Conservation (phyloP, 805 yeast genomes). For the Pichia thaimueangensis region DNA sequence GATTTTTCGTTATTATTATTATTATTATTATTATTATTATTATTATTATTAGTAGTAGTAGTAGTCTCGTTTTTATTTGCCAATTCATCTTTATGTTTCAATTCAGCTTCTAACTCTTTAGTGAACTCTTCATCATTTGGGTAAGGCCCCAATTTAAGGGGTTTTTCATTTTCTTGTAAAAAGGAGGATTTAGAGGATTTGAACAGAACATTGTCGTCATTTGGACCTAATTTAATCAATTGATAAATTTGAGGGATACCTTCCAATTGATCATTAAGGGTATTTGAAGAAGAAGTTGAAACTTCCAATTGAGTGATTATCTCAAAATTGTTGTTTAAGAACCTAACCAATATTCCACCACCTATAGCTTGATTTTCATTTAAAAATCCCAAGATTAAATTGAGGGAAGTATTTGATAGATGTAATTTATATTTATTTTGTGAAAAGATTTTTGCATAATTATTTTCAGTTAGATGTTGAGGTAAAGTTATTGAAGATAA, state of each 20-base stretch:
- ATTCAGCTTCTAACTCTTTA: constrained; percentile 77
- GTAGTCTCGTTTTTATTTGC: constrained; percentile 19
- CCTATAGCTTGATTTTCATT: constrained; percentile 92
- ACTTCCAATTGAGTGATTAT: constrained; percentile 37
- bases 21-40: constrained; percentile 10
- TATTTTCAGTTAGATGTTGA: constrained; percentile 79
- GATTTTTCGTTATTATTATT: constrained; percentile 15
- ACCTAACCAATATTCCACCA: constrained; percentile 78
- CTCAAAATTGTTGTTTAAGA: constrained; percentile 77
- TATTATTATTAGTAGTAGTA: constrained; percentile 2
- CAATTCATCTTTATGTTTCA: constrained; percentile 67
- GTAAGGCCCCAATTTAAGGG: constrained; percentile 72
- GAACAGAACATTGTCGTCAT: constrained; percentile 15
- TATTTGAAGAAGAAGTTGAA: constrained; percentile 40
- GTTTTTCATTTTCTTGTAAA: constrained; percentile 47
- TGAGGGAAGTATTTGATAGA: constrained; percentile 79
- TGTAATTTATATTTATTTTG: constrained; percentile 66
- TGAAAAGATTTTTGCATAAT: constrained; percentile 68
- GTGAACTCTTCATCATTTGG: constrained; percentile 84
- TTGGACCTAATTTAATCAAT: constrained; percentile 27
- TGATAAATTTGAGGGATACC: constrained; percentile 42
- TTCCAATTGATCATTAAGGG: constrained; percentile 36
- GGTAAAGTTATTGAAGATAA: constrained; percentile 69
- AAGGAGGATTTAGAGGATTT: constrained; percentile 31
- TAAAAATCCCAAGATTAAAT: constrained; percentile 73